A percentile compares a stretch with the other conserved stretches of the same genome.
Evolutionary conservation across 1,284 basidiomycete species (phyloP).

Genomic region (Apiotrichum akiyoshidainum): DNA sequence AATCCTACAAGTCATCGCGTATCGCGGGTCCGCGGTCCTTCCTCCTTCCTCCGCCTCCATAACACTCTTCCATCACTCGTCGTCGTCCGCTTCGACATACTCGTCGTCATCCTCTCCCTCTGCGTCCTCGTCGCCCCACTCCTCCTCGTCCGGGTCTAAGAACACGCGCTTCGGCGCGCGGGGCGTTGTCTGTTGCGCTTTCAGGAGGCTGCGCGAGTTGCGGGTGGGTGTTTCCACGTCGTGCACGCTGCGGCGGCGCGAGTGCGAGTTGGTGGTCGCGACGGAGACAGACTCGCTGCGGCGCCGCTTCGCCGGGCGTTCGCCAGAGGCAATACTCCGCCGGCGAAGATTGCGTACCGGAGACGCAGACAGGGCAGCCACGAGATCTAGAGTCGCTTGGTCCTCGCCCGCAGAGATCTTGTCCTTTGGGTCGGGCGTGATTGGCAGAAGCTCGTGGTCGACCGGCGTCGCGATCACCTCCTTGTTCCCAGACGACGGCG

Average conservation of each 20-base stretch:
- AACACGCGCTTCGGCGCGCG: not conserved
- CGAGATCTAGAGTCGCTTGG: slow-evolving; percentile 38
- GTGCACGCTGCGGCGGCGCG: not conserved
- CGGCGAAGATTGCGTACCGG: slow-evolving; percentile 34
- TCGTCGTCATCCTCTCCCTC: slow-evolving; percentile 16
- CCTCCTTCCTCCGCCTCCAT: too few species aligned
- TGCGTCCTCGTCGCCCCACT: slow-evolving; percentile 12
- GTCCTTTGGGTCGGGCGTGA: slow-evolving; percentile 8
- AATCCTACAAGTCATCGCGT: too few species aligned
- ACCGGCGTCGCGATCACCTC: slow-evolving; percentile 16
- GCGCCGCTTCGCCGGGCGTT: slow-evolving; percentile 5
- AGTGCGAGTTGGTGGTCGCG: not conserved
- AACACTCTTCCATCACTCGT: too few species aligned
- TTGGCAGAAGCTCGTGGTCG: slow-evolving; percentile 7
- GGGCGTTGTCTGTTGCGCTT: not conserved
- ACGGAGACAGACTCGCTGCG: slow-evolving; percentile 6
- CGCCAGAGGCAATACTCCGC: slow-evolving; percentile 13
- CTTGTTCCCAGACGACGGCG: slow-evolving; percentile 12
- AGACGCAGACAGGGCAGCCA: slow-evolving; percentile 30
- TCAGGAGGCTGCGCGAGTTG: too few species aligned
- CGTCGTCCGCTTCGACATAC: not conserved
- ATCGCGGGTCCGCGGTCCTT: too few species aligned
- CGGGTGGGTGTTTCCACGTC: slow-evolving; percentile 1
- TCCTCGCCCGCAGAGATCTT: slow-evolving; percentile 32
- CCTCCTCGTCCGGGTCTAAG: not conserved